Evolutionary conservation across 768 basidiomycete genomes (phyloP), one percentile per base, ranked within the genome.

Genomic region (Dacryopinax spathularia): DNA sequence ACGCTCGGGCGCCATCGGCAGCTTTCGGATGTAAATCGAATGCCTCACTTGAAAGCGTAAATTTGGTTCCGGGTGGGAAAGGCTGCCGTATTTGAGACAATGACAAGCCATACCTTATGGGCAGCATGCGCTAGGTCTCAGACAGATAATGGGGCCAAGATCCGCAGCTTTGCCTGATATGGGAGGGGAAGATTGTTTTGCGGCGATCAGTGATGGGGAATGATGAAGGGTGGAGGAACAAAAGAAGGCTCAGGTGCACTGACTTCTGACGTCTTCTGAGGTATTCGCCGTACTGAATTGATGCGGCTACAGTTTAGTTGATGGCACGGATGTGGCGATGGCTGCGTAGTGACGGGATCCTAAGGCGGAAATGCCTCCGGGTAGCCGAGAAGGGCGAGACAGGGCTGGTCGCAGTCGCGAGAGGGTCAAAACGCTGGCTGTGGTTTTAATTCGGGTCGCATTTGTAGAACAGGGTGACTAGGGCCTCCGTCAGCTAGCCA

Each of bases 211-310:
- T 41, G 39, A 41, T 56, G 48, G 48, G n/a, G n/a, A n/a, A 56
- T 56, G 48, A 29, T 29, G 48, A 29, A 29, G 31, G 20, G 48
- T 56, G 48, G 48, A 56, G 48, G 48, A 56, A 56, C 48, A 56
- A 56, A 56, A 56, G 7, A 29, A 10, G 48, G 48, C n/a, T 56
- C 48, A 5, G 48, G 48, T 56, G 48, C 10, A 20, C 48, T 22
- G 25, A 56, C n/a, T 56, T 56, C 48, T 56, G 48, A 56, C 48
- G 29, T 56, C 48, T 56, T 56, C 48, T 13, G 15, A 37, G 48
- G 31, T n/a, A 13, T 22, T 22, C 48, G 48, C 25, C 13, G 48
- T 13, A 27, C 25, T 29, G 10, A 29, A 56, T 56, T 37, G 36
- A n/a, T 37, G 36, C 36, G 36, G 39, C 39, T 41, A 41, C 39